Percentiles rank a stretch among this genome's conserved stretches.
These are phyloP conservation scores for Cystobasidium pallidum DNA, from an alignment of 1,284 basidiomycete genomes.

Conservation along the genomic window DNA sequence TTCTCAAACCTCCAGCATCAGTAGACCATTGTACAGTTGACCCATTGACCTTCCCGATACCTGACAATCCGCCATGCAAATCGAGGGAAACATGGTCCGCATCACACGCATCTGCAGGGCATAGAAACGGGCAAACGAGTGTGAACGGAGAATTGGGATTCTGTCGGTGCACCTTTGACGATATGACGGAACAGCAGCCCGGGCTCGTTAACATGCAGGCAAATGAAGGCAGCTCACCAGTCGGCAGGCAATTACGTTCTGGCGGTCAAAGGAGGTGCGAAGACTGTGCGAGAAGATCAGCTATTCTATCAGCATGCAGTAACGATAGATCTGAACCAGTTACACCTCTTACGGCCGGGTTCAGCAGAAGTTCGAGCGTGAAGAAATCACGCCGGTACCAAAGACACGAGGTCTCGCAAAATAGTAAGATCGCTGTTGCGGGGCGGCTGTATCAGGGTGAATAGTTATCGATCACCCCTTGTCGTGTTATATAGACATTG, in stretches of 20 bases:
- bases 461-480: not conserved
- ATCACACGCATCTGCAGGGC: not conserved
- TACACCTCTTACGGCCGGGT: constrained; percentile 12
- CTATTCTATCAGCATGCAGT: not conserved
- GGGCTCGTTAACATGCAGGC: not conserved
- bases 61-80: not conserved
- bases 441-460: constrained; percentile 29
- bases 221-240: constrained; percentile 4
- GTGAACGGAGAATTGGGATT: constrained; percentile 34
- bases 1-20: constrained; percentile 15
- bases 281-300: constrained; percentile 18
- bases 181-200: constrained; percentile 27
- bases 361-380: constrained; percentile 21
- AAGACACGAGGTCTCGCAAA: not conserved
- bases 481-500: not conserved
- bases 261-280: constrained; percentile 5
- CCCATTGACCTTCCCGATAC: constrained; percentile 35
- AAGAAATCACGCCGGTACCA: constrained; percentile 15
- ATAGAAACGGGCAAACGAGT: constrained; percentile 29
- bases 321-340: not conserved
- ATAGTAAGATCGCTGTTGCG: constrained; percentile 18
- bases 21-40: constrained; percentile 32
- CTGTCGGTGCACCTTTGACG: constrained; percentile 37
- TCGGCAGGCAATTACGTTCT: not conserved
- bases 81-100: constrained; percentile 5